phyloP scores from a whole-genome alignment of 768 basidiomycete genomes.

The Agaricus sinodeliciosus region DNA sequence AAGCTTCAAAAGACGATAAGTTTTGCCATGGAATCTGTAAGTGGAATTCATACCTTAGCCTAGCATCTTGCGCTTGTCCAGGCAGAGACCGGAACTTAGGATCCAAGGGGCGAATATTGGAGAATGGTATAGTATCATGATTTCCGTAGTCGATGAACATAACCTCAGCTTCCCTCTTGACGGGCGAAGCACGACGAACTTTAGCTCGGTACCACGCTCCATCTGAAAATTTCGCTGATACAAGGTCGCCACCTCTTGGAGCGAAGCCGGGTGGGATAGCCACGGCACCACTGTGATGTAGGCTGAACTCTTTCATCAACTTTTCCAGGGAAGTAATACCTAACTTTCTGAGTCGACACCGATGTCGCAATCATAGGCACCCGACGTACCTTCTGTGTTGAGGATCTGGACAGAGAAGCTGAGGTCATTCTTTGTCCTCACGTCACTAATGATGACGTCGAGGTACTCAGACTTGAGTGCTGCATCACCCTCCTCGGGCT shows the following conservation, averaged over 20 bases:
- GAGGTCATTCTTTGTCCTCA: conserved; percentile 68
- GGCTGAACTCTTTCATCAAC: conserved; percentile 89
- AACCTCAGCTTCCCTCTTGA: conserved; percentile 93
- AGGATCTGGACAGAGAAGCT: conserved; percentile 90
- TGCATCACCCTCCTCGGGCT: conserved; percentile 33
- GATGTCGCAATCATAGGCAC: background rate
- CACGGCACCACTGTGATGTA: conserved; percentile 69
- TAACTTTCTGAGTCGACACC: conserved; percentile 22
- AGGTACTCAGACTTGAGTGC: conserved; percentile 80
- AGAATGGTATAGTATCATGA: conserved; percentile 79
- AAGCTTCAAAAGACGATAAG: conserved; percentile 46
- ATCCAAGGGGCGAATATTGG: conserved; percentile 85
- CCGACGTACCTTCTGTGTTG: conserved; percentile 74
- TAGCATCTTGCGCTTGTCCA: conserved; percentile 92
- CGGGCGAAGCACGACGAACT: conserved; percentile 76
- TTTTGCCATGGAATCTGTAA: background rate
- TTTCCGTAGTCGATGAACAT: conserved; percentile 96
- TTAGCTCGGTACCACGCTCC: conserved; percentile 95
- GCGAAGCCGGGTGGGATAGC: conserved; percentile 59
- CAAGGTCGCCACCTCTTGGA: conserved; percentile 82
- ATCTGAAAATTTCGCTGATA: conserved; percentile 92
- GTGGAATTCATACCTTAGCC: conserved; percentile 54
- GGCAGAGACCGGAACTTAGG: conserved; percentile 83
- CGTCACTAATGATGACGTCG: conserved; percentile 88
- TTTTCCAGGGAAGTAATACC: conserved; percentile 90